phyloP scores from a whole-genome alignment of 768 basidiomycete species.

The Cubamyces sp. region DNA sequence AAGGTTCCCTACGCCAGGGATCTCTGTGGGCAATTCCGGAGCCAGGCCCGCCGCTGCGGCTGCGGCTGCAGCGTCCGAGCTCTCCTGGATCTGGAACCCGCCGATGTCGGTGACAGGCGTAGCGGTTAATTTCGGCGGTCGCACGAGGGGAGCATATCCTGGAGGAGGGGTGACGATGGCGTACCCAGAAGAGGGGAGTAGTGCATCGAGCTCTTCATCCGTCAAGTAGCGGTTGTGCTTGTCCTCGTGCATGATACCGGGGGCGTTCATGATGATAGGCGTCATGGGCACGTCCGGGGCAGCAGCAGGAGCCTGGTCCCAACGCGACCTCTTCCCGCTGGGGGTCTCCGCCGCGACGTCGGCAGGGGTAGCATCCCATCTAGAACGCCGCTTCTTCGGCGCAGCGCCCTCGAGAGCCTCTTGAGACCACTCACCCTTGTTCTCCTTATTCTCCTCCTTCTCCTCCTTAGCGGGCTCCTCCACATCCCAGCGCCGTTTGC shows the following conservation, averaged over 20 bases:
- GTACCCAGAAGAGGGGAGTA: constrained; percentile 87
- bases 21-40: constrained; percentile 94
- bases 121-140: constrained; percentile 56
- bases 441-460: constrained; percentile 65
- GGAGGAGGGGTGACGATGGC: constrained; percentile 91
- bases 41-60: constrained; percentile 92
- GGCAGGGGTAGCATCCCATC: constrained; percentile 94
- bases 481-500: constrained; percentile 85
- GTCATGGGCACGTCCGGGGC: constrained; percentile 66
- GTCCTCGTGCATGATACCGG: constrained; percentile 84
- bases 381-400: constrained; percentile 89
- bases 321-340: constrained; percentile 77
- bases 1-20: constrained; percentile 94
- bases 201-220: constrained; percentile 92
- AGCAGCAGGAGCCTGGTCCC: constrained; percentile 92
- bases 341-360: constrained; percentile 71
- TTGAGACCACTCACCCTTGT: constrained; percentile 74
- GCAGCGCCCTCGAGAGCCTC: constrained; percentile 73
- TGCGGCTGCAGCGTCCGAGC: constrained; percentile 85
- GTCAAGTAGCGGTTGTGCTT: constrained; percentile 95
- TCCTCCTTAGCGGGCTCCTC: constrained; percentile 49
- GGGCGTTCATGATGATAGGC: constrained; percentile 87
- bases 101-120: constrained; percentile 59
- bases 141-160: constrained; percentile 83
- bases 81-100: constrained; percentile 97